phyloP scores from a whole-genome alignment of 1,139 yeast genomes.

The Suhomyces chickasaworum region DNA sequence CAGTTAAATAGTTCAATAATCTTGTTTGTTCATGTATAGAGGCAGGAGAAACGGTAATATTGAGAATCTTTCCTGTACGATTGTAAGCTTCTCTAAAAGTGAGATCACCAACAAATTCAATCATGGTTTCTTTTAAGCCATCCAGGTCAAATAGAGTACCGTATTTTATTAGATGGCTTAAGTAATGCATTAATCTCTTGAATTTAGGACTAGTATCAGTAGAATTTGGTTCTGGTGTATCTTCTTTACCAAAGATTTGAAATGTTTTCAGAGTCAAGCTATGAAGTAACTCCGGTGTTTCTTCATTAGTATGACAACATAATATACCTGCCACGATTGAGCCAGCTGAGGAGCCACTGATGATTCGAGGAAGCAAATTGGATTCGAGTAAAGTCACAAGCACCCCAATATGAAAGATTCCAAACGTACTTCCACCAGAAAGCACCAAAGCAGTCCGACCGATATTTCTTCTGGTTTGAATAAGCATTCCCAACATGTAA shows the following conservation, averaged over 20 bases:
- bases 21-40: conserved; percentile 64
- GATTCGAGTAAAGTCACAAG: conserved; percentile 74
- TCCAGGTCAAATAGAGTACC: conserved; percentile 89
- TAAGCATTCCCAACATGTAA: conserved; percentile 71
- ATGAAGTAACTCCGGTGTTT: conserved; percentile 57
- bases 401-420: conserved; percentile 90
- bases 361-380: conserved; percentile 77
- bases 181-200: conserved; percentile 34
- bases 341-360: conserved; percentile 97
- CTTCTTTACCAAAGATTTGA: conserved; percentile 54
- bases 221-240: conserved; percentile 6
- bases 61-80: conserved; percentile 58
- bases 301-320: conserved; percentile 79
- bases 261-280: conserved; percentile 60
- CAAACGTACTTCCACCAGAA: conserved; percentile 96
- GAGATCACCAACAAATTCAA: conserved; percentile 79
- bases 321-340: conserved; percentile 89
- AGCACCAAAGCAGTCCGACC: conserved; percentile 92
- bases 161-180: conserved; percentile 62
- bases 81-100: conserved; percentile 69
- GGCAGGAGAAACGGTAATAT: conserved; percentile 57
- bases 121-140: conserved; percentile 73
- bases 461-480: conserved; percentile 86
- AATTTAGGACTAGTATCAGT: conserved; percentile 32
- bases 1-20: conserved; percentile 49